A percentile compares a stretch with the other conserved stretches of the same genome.
These are phyloP conservation scores for Euphorbia celastroides DNA, from an alignment of 441 rosid genomes.

Conservation along the genomic window DNA sequence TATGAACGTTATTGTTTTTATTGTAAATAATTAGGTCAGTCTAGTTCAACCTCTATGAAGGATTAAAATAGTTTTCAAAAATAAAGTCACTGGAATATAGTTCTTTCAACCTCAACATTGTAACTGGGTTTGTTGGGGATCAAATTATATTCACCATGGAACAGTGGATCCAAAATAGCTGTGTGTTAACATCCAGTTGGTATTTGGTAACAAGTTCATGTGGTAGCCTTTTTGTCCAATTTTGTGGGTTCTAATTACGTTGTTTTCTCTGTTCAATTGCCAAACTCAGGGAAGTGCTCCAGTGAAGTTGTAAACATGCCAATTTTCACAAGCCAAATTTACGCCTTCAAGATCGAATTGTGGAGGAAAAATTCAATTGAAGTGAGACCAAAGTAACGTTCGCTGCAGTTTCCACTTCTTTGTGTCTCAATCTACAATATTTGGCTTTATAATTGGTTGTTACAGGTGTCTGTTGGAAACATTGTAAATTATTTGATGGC, in stretches of 20 bases:
- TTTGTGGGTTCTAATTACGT: slow-evolving; percentile 7
- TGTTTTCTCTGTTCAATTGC: slow-evolving; percentile 8
- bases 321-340: neutral
- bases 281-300: slow-evolving; percentile 55
- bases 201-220: neutral
- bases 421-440: neutral
- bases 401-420: neutral
- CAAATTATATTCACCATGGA: neutral
- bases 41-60: neutral
- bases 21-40: neutral
- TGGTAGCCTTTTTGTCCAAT: neutral
- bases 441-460: slow-evolving; percentile 8
- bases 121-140: neutral
- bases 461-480: slow-evolving; percentile 4
- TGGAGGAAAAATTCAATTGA: slow-evolving; percentile 1
- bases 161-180: neutral
- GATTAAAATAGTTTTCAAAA: neutral
- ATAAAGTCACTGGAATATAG: neutral
- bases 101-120: neutral
- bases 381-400: no score
- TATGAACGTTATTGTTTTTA: neutral
- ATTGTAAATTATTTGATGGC: slow-evolving; percentile 14
- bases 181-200: neutral
- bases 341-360: slow-evolving; percentile 18
- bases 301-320: slow-evolving; percentile 41